phyloP scores from a whole-genome alignment of 371 early-diverging fungal species.

The Funneliformis caledonium region DNA sequence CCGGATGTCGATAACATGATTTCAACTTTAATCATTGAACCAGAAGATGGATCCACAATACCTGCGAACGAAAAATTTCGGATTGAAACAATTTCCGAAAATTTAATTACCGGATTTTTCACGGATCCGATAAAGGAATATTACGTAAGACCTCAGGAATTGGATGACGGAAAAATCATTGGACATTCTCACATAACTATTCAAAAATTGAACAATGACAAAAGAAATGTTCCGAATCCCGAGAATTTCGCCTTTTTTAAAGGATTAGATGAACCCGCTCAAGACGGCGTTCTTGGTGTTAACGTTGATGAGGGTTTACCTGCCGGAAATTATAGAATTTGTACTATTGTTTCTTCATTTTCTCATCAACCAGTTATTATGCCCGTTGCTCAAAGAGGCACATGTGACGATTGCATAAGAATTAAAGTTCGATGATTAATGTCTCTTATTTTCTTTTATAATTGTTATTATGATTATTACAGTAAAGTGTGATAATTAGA shows the following conservation, averaged over 20 bases:
- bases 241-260: conserved; percentile 26
- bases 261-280: conserved; percentile 9
- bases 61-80: conserved; percentile 3
- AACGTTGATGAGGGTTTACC: not conserved
- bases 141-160: not conserved
- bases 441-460: too few species aligned
- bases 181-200: conserved; percentile 32
- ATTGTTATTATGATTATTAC: too few species aligned
- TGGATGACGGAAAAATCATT: not conserved
- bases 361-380: conserved; percentile 35
- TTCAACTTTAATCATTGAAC: conserved; percentile 25
- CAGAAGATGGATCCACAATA: conserved; percentile 8
- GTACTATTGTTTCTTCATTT: conserved; percentile 11
- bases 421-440: conserved; percentile 4
- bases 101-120: conserved; percentile 13
- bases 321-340: conserved; percentile 21
- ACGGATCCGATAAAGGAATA: not conserved
- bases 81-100: not conserved
- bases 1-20: conserved; percentile 9
- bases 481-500: too few species aligned
- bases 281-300: not conserved
- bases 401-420: conserved; percentile 37
- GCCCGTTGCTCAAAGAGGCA: conserved; percentile 32
- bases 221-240: not conserved
- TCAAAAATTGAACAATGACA: not conserved